A percentile compares a stretch with the other conserved stretches of the same genome.
phyloP scores from a whole-genome alignment of 106 monocot species.

The Triglochin maritima region DNA sequence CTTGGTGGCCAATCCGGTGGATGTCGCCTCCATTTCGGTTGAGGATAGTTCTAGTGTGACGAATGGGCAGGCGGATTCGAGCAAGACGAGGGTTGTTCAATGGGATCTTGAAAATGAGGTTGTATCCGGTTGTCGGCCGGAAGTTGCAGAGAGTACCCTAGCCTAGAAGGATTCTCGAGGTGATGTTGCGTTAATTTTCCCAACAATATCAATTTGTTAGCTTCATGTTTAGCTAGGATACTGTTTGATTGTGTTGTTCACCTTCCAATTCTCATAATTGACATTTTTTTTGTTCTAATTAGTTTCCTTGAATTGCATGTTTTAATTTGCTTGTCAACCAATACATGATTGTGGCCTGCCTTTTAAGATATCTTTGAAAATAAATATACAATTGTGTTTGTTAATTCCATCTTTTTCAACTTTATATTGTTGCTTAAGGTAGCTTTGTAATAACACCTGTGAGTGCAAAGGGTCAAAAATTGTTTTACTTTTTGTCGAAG shows the following conservation, averaged over 20 bases:
- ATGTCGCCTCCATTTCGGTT: slow-evolving; percentile 9
- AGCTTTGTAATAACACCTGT: too few species aligned
- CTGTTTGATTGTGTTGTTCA: background rate
- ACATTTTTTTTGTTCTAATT: background rate
- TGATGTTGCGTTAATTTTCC: background rate
- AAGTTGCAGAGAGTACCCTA: background rate
- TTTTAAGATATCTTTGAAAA: too few species aligned
- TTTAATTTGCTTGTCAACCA: too few species aligned
- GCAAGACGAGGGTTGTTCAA: background rate
- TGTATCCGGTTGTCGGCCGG: background rate
- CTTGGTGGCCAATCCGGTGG: background rate
- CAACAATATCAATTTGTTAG: background rate
- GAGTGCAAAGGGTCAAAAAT: too few species aligned
- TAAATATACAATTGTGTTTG: too few species aligned
- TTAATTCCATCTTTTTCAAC: too few species aligned
- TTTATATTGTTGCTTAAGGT: too few species aligned
- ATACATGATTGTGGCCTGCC: too few species aligned
- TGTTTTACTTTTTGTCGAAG: too few species aligned
- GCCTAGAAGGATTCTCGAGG: background rate
- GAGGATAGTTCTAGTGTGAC: slow-evolving; percentile 14
- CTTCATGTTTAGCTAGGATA: background rate
- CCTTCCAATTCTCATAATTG: background rate
- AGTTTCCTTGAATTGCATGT: background rate
- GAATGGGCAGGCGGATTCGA: slow-evolving; percentile 2
- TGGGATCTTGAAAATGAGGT: too few species aligned